Evolutionary conservation across 495 filamentous ascomycete species (phyloP).

Genomic region (Echria macrotheca): DNA sequence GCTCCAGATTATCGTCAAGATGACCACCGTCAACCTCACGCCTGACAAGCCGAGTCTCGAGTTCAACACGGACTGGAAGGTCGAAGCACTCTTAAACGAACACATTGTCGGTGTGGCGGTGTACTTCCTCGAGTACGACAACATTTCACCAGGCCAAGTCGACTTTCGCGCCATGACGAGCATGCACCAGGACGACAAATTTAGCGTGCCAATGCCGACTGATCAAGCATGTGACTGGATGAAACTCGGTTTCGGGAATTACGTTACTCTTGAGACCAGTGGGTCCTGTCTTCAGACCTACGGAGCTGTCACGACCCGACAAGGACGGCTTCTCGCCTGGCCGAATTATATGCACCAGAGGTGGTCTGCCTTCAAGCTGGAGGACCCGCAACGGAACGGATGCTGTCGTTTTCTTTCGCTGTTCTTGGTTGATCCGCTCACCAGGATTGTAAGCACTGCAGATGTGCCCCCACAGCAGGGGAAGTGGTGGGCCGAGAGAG

Average conservation of each 20-base stretch:
- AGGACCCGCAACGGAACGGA: constrained; percentile 44
- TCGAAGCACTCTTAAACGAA: constrained; percentile 54
- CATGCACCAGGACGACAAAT: constrained; percentile 24
- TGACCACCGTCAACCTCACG: constrained; percentile 56
- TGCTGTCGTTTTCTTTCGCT: constrained; percentile 52
- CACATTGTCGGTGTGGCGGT: constrained; percentile 53
- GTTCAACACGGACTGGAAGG: constrained; percentile 35
- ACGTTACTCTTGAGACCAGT: too few relatives aligned
- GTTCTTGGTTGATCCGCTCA: constrained; percentile 42
- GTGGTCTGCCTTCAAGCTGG: constrained; percentile 44
- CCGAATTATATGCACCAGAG: constrained; percentile 49
- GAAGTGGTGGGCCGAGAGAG: neutral
- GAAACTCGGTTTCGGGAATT: constrained; percentile 7
- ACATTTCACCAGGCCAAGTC: constrained; percentile 50
- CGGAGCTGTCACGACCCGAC: constrained; percentile 26
- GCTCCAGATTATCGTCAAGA: constrained; percentile 60
- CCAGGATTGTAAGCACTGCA: neutral
- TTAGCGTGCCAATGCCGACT: constrained; percentile 15
- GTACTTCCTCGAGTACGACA: constrained; percentile 57
- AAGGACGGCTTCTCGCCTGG: constrained; percentile 36
- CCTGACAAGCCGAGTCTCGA: constrained; percentile 49
- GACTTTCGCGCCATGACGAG: constrained; percentile 52
- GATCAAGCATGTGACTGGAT: constrained; percentile 22
- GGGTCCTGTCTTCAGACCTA: constrained; percentile 23
- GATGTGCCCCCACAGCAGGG: neutral